phyloP scores from a whole-genome alignment of 768 basidiomycete species.

The Gymnopilus dilepis region DNA sequence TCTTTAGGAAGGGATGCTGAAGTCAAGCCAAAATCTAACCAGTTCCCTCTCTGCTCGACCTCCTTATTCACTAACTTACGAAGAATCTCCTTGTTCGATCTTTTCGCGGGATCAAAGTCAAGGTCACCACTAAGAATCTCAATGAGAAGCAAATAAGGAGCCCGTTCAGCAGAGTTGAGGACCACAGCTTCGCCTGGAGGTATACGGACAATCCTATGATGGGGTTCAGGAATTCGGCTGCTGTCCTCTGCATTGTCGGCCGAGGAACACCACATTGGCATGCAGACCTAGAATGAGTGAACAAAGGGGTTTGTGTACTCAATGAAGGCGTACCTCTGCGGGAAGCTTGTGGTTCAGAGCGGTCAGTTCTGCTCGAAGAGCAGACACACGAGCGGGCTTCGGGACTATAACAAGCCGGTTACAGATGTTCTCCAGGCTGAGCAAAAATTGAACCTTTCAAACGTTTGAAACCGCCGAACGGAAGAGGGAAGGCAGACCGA shows the following conservation, averaged over 20 bases:
- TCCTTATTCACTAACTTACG: slow-evolving; percentile 77
- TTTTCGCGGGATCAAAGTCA: slow-evolving; percentile 86
- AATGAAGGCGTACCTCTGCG: slow-evolving; percentile 72
- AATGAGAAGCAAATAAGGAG: slow-evolving; percentile 90
- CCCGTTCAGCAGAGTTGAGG: slow-evolving; percentile 95
- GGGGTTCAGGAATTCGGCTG: slow-evolving; percentile 58
- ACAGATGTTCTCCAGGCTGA: slow-evolving; percentile 89
- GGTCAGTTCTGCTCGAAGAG: slow-evolving; percentile 95
- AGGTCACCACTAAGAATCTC: slow-evolving; percentile 91
- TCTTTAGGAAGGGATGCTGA: slow-evolving; percentile 28
- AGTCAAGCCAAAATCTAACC: slow-evolving; percentile 47
- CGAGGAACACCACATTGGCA: slow-evolving; percentile 87
- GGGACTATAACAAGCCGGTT: slow-evolving; percentile 92
- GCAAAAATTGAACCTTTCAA: slow-evolving; percentile 79
- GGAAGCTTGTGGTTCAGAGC: slow-evolving; percentile 95
- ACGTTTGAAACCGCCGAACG: slow-evolving; percentile 20
- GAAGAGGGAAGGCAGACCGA: slow-evolving; percentile 37
- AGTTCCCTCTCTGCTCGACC: slow-evolving; percentile 60
- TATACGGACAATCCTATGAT: slow-evolving; percentile 96
- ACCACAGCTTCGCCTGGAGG: slow-evolving; percentile 98
- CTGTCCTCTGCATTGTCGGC: slow-evolving; percentile 56
- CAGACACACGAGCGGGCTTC: slow-evolving; percentile 92
- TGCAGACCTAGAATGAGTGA: slow-evolving; percentile 63
- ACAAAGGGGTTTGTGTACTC: slow-evolving; percentile 2
- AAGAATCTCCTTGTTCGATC: slow-evolving; percentile 85